These are phyloP conservation scores for Termitomyces sp. DNA, from an alignment of 768 basidiomycete genomes.

Conservation along the genomic window DNA sequence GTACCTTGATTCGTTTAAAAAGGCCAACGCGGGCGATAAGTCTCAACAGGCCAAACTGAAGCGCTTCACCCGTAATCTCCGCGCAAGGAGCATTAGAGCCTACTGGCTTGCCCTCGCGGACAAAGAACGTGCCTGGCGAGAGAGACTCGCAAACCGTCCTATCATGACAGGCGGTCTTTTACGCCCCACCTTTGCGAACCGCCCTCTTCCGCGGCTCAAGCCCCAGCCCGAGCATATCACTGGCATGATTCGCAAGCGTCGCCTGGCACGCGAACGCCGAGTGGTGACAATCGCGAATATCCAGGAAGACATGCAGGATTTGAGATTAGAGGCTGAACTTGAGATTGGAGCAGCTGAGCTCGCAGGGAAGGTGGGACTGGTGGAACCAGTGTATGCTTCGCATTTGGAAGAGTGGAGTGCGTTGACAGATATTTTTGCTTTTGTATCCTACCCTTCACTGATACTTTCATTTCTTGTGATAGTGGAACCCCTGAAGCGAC, in stretches of 20 bases:
- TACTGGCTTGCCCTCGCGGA: constrained; percentile 42
- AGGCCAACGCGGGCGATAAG: constrained; percentile 51
- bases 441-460: neutral
- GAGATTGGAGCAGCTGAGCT: constrained; percentile 25
- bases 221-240: constrained; percentile 75
- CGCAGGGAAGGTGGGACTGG: neutral
- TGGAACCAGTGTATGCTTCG: constrained; percentile 11
- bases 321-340: constrained; percentile 32
- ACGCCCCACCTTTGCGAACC: constrained; percentile 60
- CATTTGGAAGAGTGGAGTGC: constrained; percentile 35
- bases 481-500: constrained; percentile 36
- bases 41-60: constrained; percentile 41
- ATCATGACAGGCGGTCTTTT: constrained; percentile 71
- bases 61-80: constrained; percentile 60
- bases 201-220: constrained; percentile 73
- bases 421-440: constrained; percentile 15
- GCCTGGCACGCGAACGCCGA: constrained; percentile 37
- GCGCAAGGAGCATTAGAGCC: constrained; percentile 43
- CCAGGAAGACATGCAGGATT: constrained; percentile 24
- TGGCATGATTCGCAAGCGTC: constrained; percentile 59
- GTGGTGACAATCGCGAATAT: constrained; percentile 30
- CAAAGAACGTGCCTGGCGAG: constrained; percentile 52
- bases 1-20: constrained; percentile 59
- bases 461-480: neutral
- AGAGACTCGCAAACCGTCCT: constrained; percentile 52